A percentile compares a stretch with the other conserved stretches of the same genome.
phyloP scores from a whole-genome alignment of 2,329 filamentous ascomycete genomes.

The Trichoderma atrobrunneum region DNA sequence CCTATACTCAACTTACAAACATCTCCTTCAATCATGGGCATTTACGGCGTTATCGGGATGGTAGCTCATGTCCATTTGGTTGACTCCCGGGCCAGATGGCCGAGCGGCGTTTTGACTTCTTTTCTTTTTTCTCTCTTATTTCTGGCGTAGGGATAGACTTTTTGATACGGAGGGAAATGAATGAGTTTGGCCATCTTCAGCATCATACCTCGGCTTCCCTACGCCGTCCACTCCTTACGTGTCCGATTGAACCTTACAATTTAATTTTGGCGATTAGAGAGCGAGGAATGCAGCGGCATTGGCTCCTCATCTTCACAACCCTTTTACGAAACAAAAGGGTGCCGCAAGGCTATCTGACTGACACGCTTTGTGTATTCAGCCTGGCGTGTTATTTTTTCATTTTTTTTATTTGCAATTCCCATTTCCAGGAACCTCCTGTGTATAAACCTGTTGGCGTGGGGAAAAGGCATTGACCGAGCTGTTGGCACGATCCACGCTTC shows the following conservation, averaged over 20 bases:
- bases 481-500: neutral
- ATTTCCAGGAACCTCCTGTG: conserved; percentile 14
- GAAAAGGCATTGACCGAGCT: conserved; percentile 7
- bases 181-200: conserved; percentile 20
- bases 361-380: conserved; percentile 5
- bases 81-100: conserved; percentile 32
- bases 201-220: conserved; percentile 26
- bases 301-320: conserved; percentile 13
- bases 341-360: neutral
- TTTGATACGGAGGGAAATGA: conserved; percentile 22
- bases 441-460: conserved; percentile 16
- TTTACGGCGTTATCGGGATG: conserved; percentile 43
- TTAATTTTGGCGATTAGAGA: conserved; percentile 30
- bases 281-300: conserved; percentile 18
- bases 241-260: conserved; percentile 28
- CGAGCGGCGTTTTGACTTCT: conserved; percentile 37
- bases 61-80: conserved; percentile 38
- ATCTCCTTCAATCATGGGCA: conserved; percentile 33
- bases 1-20: conserved; percentile 20
- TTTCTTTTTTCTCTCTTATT: conserved; percentile 28
- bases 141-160: conserved; percentile 38
- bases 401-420: conserved; percentile 9
- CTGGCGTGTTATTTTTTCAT: conserved; percentile 2
- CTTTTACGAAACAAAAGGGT: neutral
- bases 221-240: conserved; percentile 42